Evolutionary conservation across 345 rosid genomes (phyloP), one percentile per base, ranked within the genome.

Genomic region (Lepidium africanum): DNA sequence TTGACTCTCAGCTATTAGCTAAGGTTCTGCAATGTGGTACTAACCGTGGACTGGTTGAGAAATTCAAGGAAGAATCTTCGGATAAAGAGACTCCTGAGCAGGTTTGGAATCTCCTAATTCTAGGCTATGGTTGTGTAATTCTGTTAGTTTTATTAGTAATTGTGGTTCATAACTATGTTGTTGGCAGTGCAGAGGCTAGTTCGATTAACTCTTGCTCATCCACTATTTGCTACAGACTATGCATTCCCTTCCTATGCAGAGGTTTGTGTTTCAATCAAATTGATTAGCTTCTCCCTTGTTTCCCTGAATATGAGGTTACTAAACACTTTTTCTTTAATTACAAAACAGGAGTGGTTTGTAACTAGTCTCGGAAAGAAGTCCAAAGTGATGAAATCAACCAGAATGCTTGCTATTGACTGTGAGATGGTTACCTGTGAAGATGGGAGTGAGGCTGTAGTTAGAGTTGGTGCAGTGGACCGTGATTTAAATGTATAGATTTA

Each of bases 381-480:
- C 27, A 80, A 80, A 84, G 67, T 63, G 71, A 40, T 72, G 65
- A 80, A 40, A 32, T 81, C 84, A 27, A 85, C 77, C 32, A 21
- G 42, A 14, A 79, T 94, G 79, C n/a, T 82, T 59, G 91, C 99
- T 67, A 81, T 94, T 73, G 99, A 91, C 72, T 94, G 99, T 81
- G 99, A 91, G 88, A 94, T 94, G 99, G 99, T 94, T 79, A 87
- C 81, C 5, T 91, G 96, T 79, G 82, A 86, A 55, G 97, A 91
- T 85, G 96, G 99, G 30, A 87, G 83, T 25, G 96, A 94, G 64
- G 97, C 90, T 69, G 76, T 91, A 38, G 99, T 91, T 72, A 84
- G 76, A 69, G 88, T 87, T 19, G 90, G 84, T 46, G 90, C 82
- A 2, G 96, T 94, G 16, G 87, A 87, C 83, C 87, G 79, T 42